Base-by-base conservation (phyloP, 192 early-diverging fungal genomes). In the Chytriomyces sp. region DNA sequence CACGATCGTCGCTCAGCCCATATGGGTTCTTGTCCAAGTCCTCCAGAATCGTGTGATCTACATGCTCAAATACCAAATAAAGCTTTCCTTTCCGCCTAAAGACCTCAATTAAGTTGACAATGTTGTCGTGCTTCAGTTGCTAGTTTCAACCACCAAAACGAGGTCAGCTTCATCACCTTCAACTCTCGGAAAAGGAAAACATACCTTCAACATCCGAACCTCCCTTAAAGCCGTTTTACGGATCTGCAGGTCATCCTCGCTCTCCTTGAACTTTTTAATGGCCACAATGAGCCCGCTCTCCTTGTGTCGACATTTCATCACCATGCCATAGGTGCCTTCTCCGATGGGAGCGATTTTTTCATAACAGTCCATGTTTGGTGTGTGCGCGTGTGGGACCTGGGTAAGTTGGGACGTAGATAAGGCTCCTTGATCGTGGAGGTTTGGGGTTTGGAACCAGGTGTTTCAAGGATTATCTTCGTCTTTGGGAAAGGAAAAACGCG, bases 51-150 rank as follows among this genome's bases (percentile, higher is more conserved):
- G 87, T 88, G 72, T 88, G 87, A 73, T 89, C 87, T 28, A 89
- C 80, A 63, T 89, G 82, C 73, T 89, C 87, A 76, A 88, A 89
- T 10, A 89, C 87, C 22, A 89, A 76, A 64, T 89, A 89, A 0
- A 89, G 80, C 53, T 89, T 89, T 32, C 87, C 87, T 64, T 89
- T 89, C 10, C 87, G 55, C 10, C 84, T 76, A 54, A 89, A 89
- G 8, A 88, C 86, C 69, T 89, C 87, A 37, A 89, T 77, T 34
- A 89, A 75, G 58, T 89, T 87, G n/a, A 89, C 86, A 52, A 89
- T 87, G 73, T 89, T 89, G 72, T 89, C 87, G 74, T 89, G 79
- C 69, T 86, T 89, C 31, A 89, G 69, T 85, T 89, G 87, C 87
- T 88, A 75, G 41, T 10, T 49, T 2, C 3, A 22, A 22, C 2